Base-by-base conservation (phyloP, 1,139 yeast species). In the Ogataea hybrid region DNA sequence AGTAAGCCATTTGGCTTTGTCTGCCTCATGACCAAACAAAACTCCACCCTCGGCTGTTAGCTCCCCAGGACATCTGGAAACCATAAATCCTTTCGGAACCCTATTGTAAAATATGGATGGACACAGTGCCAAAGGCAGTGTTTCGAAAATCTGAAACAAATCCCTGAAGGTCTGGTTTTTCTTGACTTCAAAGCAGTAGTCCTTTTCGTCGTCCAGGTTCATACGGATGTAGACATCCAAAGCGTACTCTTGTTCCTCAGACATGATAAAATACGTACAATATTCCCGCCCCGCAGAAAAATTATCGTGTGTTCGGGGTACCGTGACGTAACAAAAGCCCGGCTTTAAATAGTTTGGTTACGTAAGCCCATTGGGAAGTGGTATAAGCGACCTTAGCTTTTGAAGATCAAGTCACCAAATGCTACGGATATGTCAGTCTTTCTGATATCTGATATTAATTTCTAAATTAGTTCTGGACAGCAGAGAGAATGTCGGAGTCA, bases 401-500 rank as follows among this genome's bases (percentile, higher is more conserved):
- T 20, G 9, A 3, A 8, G 21, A 20, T 20, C 21, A 7, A 6
- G 7, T 20, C 27, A 25, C 7, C 27, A 10, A 8, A 11, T 16
- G 10, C 39, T 35, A 35, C 39, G 25, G 15, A 16, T 25, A 29
- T 25, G 32, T 36, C 39, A 36, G 39, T 35, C 39, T 10, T 10
- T 17, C 32, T 30, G 32, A 17, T 36, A 36, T 20, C 34, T 30
- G 35, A 12, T 37, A 37, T 37, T 31, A 27, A 16, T 8, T 31
- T 37, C 41, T 37, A 37, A 39, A 43, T 49, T 53, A 54, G 50
- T 54, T 55, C 53, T 58, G 57, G 46, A 71, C 62, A 56, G 79
- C 67, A 61, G 85, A 68, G 68, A 92, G 85, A 77, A 94, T 90
- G 77, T 94, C 99, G 65, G 98, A 92, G 81, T 94, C 99, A 90